Evolutionary conservation across 2,329 filamentous ascomycete genomes (phyloP).

Genomic region (Pseudogymnoascus sp.): DNA sequence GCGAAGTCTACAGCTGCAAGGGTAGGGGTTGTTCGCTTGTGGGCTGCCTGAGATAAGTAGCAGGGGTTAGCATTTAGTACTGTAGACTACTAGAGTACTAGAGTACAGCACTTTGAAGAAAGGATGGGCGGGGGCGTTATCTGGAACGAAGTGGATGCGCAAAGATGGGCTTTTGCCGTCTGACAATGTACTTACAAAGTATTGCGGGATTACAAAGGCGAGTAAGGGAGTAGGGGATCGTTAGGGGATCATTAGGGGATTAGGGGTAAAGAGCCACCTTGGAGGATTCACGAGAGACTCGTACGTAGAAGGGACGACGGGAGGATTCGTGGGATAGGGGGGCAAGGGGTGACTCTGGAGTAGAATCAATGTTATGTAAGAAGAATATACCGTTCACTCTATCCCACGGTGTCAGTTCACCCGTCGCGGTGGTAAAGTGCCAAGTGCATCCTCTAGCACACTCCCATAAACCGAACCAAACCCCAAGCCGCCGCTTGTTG

Average conservation of each 20-base stretch:
- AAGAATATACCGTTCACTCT: background rate
- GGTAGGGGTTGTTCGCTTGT: background rate
- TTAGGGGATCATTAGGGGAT: background rate
- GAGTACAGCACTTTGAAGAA: background rate
- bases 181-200: background rate
- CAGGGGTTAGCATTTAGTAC: background rate
- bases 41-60: background rate
- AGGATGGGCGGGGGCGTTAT: background rate
- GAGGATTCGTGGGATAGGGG: background rate
- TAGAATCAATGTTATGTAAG: background rate
- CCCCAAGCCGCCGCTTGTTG: background rate
- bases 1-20: background rate
- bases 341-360: background rate
- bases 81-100: background rate
- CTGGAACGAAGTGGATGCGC: background rate
- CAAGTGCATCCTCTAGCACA: background rate
- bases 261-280: background rate
- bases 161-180: background rate
- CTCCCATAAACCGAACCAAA: background rate
- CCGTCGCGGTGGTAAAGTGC: background rate
- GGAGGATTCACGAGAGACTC: background rate
- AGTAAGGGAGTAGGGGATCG: background rate
- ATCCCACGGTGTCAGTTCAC: background rate
- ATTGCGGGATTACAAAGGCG: background rate
- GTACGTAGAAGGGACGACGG: background rate